Evolutionary conservation across 202 grass and related monocot genomes (phyloP).

Genomic region (Hordeum pubiflorum): DNA sequence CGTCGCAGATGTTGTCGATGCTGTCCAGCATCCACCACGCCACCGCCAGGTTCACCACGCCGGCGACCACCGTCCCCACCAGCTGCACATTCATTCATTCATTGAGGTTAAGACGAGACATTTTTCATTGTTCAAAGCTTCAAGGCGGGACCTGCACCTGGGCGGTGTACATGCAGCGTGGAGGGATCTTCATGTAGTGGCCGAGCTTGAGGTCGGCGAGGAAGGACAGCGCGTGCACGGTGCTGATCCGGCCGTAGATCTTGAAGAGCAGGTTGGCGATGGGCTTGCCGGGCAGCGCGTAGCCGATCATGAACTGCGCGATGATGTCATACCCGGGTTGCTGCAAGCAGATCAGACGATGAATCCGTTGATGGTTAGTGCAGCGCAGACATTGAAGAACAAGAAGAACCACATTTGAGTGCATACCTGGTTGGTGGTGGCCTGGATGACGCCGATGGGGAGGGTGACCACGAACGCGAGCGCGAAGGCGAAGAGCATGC

Average conservation of each 20-base stretch:
- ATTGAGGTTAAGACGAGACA: too few relatives aligned
- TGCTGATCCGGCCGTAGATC: slow-evolving; percentile 98
- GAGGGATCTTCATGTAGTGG: slow-evolving; percentile 99
- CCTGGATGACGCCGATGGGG: slow-evolving; percentile 97
- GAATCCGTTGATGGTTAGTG: neutral
- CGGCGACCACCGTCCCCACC: slow-evolving; percentile 84
- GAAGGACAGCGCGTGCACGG: slow-evolving; percentile 94
- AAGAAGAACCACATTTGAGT: neutral
- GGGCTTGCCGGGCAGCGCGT: slow-evolving; percentile 86
- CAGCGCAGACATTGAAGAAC: neutral
- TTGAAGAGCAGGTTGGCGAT: slow-evolving; percentile 99
- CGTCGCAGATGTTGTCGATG: slow-evolving; percentile 95
- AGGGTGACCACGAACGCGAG: slow-evolving; percentile 86
- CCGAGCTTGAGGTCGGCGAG: slow-evolving; percentile 98
- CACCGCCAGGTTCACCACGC: slow-evolving; percentile 88
- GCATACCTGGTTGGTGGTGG: slow-evolving; percentile 87
- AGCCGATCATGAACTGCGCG: slow-evolving; percentile 96
- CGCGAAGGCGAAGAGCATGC: slow-evolving; percentile 95
- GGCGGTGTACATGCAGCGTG: slow-evolving; percentile 94
- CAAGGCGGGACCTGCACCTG: slow-evolving; percentile 21
- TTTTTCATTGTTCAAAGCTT: too few relatives aligned
- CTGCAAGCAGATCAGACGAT: slow-evolving; percentile 26
- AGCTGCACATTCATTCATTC: slow-evolving; percentile 31
- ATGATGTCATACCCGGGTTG: slow-evolving; percentile 99
- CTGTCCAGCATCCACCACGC: slow-evolving; percentile 98